Conservation (phyloP, 768 basidiomycete genomes). For the Tylopilus felleus region DNA sequence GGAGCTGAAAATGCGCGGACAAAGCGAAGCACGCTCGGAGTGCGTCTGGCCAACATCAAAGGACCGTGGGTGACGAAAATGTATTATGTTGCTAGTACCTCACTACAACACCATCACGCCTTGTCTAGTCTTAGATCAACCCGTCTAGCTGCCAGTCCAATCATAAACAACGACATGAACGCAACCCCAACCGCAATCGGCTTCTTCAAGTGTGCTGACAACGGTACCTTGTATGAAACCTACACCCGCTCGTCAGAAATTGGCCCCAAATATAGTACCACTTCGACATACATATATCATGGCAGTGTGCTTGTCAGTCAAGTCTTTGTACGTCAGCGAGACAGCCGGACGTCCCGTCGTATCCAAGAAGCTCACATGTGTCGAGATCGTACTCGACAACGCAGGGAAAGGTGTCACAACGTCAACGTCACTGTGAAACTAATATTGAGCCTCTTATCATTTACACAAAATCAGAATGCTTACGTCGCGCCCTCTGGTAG, state of each 20-base stretch:
- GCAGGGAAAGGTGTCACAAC: constrained; percentile 78
- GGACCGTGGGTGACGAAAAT: constrained; percentile 8
- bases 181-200: constrained; percentile 74
- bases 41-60: constrained; percentile 15
- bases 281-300: constrained; percentile 72
- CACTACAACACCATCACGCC: constrained; percentile 18
- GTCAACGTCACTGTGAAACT: constrained; percentile 62
- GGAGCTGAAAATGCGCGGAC: constrained; percentile 8
- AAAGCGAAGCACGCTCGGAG: not conserved
- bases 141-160: constrained; percentile 44
- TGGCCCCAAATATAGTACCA: not conserved
- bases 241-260: constrained; percentile 31
- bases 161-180: constrained; percentile 62
- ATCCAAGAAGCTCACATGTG: constrained; percentile 86
- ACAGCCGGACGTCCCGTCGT: constrained; percentile 83
- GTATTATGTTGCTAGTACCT: not conserved
- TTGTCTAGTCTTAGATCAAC: constrained; percentile 51
- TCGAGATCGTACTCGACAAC: constrained; percentile 54
- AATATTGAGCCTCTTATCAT: constrained; percentile 4
- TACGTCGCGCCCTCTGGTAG: constrained; percentile 95
- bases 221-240: constrained; percentile 86
- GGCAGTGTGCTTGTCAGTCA: constrained; percentile 77
- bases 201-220: constrained; percentile 82
- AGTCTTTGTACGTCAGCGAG: constrained; percentile 64
- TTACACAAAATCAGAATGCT: constrained; percentile 33